A percentile compares a stretch with the other conserved stretches of the same genome.
Conservation (phyloP, 768 basidiomycete genomes). For the Clitopilus hobsonii region DNA sequence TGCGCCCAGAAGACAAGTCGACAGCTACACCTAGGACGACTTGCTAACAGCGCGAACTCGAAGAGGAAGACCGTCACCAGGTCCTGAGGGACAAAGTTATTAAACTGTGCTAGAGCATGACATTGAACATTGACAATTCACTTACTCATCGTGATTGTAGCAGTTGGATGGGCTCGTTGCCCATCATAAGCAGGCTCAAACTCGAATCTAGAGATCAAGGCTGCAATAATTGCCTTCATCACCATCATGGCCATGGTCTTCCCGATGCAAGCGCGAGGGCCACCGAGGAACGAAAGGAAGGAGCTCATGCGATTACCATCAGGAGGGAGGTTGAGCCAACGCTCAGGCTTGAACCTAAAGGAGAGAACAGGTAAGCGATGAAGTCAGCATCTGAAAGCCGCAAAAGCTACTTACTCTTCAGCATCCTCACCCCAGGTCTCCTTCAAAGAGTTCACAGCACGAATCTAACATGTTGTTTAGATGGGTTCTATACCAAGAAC, state of each 20-base stretch:
- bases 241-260: conserved; percentile 40
- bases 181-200: conserved; percentile 37
- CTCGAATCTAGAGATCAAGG: conserved; percentile 37
- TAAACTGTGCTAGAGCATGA: neutral
- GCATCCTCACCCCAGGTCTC: conserved; percentile 48
- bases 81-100: conserved; percentile 18
- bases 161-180: conserved; percentile 33
- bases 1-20: too few relatives aligned
- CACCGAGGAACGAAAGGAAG: conserved; percentile 33
- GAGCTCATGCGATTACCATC: conserved; percentile 28
- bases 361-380: neutral
- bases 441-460: conserved; percentile 45
- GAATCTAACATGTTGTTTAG: conserved; percentile 23
- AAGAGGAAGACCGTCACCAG: conserved; percentile 34
- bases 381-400: neutral
- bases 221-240: conserved; percentile 36
- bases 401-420: conserved; percentile 30
- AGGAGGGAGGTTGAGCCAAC: conserved; percentile 39
- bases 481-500: neutral
- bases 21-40: too few relatives aligned
- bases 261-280: conserved; percentile 39
- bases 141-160: conserved; percentile 46
- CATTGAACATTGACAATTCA: neutral
- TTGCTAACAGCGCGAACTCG: neutral
- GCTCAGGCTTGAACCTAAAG: conserved; percentile 37